A percentile compares a stretch with the other conserved stretches of the same genome.
These are phyloP conservation scores for Hymenochaete sp. DNA, from an alignment of 1,284 basidiomycete species.

Conservation along the genomic window DNA sequence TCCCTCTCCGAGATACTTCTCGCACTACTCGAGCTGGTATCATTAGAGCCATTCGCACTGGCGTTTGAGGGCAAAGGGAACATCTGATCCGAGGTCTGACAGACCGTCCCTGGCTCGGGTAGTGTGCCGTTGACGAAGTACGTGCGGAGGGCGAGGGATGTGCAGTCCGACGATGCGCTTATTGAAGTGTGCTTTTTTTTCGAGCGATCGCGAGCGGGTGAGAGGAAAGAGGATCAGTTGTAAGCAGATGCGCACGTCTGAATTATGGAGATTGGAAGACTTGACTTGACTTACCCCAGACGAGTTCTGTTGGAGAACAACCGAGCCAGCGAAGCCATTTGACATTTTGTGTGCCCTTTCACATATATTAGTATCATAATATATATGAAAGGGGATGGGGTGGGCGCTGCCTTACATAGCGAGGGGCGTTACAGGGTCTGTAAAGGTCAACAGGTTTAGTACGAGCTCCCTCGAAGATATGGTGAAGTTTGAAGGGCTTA, in stretches of 20 bases:
- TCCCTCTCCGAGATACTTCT: too few relatives aligned
- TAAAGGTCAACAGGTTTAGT: background rate
- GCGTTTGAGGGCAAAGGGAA: too few relatives aligned
- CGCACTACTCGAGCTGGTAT: too few relatives aligned
- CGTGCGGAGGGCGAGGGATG: conserved; percentile 7
- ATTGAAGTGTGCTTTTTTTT: conserved; percentile 17
- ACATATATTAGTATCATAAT: background rate
- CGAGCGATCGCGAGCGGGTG: too few relatives aligned
- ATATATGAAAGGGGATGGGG: background rate
- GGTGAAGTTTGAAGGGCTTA: conserved; percentile 1
- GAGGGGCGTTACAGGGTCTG: conserved; percentile 21
- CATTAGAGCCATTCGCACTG: too few relatives aligned
- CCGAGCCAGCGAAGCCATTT: conserved; percentile 16
- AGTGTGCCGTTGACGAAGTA: conserved; percentile 14
- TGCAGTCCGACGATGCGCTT: conserved; percentile 13
- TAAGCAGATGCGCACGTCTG: too few relatives aligned
- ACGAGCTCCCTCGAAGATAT: conserved; percentile 7
- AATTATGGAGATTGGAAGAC: too few relatives aligned
- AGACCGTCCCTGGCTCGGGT: conserved; percentile 9
- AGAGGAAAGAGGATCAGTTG: too few relatives aligned
- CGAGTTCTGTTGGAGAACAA: conserved; percentile 18
- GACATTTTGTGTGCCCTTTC: conserved; percentile 19
- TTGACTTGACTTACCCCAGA: conserved; percentile 11
- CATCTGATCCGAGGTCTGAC: too few relatives aligned
- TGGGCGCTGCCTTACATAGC: conserved; percentile 5